Base-by-base conservation (phyloP, 2,329 filamentous ascomycete genomes). In the Penicillium hordei region DNA sequence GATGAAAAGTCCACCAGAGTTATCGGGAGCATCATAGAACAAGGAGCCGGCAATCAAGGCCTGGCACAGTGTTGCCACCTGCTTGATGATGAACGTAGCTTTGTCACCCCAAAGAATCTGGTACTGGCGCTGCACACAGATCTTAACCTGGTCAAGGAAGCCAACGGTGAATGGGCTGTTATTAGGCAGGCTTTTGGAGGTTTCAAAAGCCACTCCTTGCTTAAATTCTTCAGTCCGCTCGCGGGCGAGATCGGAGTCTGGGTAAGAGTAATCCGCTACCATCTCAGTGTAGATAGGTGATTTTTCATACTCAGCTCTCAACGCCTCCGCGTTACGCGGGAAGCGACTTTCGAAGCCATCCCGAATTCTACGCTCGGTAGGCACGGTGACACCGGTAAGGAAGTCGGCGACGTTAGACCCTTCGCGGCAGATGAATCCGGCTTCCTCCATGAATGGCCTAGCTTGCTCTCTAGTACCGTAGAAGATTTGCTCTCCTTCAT, bases 41-140 rank as follows among this genome's bases (percentile, higher is more conserved):
- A 89, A 78, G 0, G 86, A 89, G 7, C 86, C 87, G 1, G 82
- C 78, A 57, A 89, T 83, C 5, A 90, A 71, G 0, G 86, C 85
- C 64, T 88, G 84, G 0, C 79, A 65, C 8, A 89, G 66, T 1
- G 82, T 86, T 0, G 81, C 80, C 5, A 78, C 71, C 63, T 88
- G 85, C 67, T 86, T 87, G 72, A 88, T 85, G 60, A 86, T 63
- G 39, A 88, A 84, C 0, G 84, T 86, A 0, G 82, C 78, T 63
- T 86, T 87, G 70, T 89, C 86, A 40, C 86, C 86, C 78, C 81
- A 83, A 1, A 89, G 65, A 29, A 89, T 85, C 63, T 88, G 84
- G 60, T 88, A 89, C 61, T 89, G 86, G 5, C 87, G 81, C 21
- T 70, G 72, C 15, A 87, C 70, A 54, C 82, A 83, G 1, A 83